Evolutionary conservation across 768 basidiomycete genomes (phyloP).

Genomic region (Lactarius sp.): DNA sequence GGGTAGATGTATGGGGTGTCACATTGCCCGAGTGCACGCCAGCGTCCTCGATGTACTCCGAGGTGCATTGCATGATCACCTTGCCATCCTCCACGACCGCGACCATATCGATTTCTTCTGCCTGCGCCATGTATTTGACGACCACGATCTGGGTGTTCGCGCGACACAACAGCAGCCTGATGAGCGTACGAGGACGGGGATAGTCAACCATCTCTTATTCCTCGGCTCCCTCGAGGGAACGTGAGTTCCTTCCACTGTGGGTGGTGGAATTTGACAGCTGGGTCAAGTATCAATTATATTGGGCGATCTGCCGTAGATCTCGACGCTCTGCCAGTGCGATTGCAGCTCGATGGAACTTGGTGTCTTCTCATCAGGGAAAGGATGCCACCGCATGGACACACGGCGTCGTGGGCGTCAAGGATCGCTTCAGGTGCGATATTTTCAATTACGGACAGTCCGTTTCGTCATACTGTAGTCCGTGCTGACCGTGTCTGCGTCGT

Average conservation of each 20-base stretch:
- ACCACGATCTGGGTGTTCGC: conserved; percentile 95
- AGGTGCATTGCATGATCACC: conserved; percentile 99
- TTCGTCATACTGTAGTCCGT: conserved; percentile 89
- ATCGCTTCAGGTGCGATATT: conserved; percentile 96
- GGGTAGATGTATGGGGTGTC: conserved; percentile 85
- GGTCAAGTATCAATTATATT: conserved; percentile 98
- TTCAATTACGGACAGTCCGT: conserved; percentile 98
- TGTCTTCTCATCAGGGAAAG: conserved; percentile 97
- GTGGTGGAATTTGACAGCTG: conserved; percentile 45
- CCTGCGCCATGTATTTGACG: conserved; percentile 98
- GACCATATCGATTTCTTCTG: conserved; percentile 99
- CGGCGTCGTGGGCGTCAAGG: conserved; percentile 92
- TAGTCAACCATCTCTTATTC: conserved; percentile 86
- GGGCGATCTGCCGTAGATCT: conserved; percentile 97
- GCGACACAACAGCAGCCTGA: conserved; percentile 97
- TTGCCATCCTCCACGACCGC: conserved; percentile 96
- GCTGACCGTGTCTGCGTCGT: conserved; percentile 98
- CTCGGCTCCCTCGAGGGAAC: conserved; percentile 77
- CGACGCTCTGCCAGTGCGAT: conserved; percentile 94
- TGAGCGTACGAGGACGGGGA: conserved; percentile 90
- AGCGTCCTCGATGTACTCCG: conserved; percentile 98
- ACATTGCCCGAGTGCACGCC: conserved; percentile 99
- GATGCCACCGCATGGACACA: conserved; percentile 86
- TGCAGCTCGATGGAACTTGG: conserved; percentile 98
- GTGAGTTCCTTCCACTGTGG: conserved; percentile 96